phyloP scores from a whole-genome alignment of 345 rosid species.

The Odontarrhena argentea region DNA sequence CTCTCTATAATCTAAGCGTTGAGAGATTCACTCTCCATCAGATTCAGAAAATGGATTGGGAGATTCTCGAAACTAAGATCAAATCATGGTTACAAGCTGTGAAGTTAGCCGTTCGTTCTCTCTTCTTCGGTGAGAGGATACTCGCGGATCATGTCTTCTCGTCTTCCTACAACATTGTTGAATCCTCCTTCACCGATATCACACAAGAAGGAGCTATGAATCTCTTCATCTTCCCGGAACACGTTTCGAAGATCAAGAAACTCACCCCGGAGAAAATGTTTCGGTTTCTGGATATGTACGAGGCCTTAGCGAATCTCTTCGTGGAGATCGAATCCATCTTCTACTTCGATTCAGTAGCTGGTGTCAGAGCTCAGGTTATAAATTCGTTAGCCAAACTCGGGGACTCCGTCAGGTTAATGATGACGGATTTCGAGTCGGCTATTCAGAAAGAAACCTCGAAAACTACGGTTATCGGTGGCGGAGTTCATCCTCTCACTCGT shows the following conservation, averaged over 20 bases:
- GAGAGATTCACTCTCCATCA: slow-evolving; percentile 53
- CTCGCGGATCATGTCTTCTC: slow-evolving; percentile 80
- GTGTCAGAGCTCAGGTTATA: slow-evolving; percentile 55
- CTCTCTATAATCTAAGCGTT: slow-evolving; percentile 53
- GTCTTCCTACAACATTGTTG: slow-evolving; percentile 52
- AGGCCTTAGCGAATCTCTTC: slow-evolving; percentile 57
- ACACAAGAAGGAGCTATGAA: slow-evolving; percentile 62
- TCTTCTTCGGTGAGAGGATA: slow-evolving; percentile 68
- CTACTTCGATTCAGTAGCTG: slow-evolving; percentile 51
- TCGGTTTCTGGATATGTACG: slow-evolving; percentile 68
- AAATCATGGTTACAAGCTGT: slow-evolving; percentile 68
- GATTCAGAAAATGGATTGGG: slow-evolving; percentile 70
- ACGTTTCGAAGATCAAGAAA: slow-evolving; percentile 52
- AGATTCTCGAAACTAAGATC: slow-evolving; percentile 59
- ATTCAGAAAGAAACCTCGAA: slow-evolving; percentile 66
- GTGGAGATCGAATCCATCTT: slow-evolving; percentile 67
- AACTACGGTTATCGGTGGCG: slow-evolving; percentile 58
- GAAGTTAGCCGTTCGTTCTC: slow-evolving; percentile 52
- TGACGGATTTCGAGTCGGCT: slow-evolving; percentile 64
- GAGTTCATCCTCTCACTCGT: slow-evolving; percentile 76
- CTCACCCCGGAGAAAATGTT: slow-evolving; percentile 72
- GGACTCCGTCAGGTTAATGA: slow-evolving; percentile 51
- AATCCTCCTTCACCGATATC: slow-evolving; percentile 70
- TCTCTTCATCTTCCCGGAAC: slow-evolving; percentile 66
- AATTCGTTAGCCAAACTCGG: slow-evolving; percentile 59